Evolutionary conservation across 164 flowering plant genomes (phyloP), one percentile per base, ranked within the genome.

Genomic region (Stephania cephalantha): DNA sequence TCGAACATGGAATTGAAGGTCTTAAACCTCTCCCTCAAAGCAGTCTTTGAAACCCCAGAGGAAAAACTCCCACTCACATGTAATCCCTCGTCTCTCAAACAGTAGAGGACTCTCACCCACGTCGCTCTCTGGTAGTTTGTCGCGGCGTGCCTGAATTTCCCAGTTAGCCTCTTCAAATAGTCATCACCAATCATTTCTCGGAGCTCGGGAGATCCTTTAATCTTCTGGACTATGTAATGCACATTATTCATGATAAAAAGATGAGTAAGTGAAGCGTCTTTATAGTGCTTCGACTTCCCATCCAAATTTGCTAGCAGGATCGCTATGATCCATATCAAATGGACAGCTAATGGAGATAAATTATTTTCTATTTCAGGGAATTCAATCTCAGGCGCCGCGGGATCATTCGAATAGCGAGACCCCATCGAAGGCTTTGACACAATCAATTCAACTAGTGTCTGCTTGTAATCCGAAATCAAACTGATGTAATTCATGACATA

Each of bases 401-500:
- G 78, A 73, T 90, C 94, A 30, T 83, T 84, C 0, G 92, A 84
- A 74, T 85, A 83, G 9, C 90, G 84, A 5, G 87, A 80, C 11
- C 87, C 88, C 11, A 88, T 78, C 0, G 90, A 78, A 0, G 98
- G 97, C 72, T 83, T 85, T 0, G 96, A 85, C 65, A 89, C 87
- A 22, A 95, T 89, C 71, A 95, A 84, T 67, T 90, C 88, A 50
- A 64, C 61, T 74, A 95, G 78, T 8, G 92, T 91, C 79, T 84
- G 84, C 82, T 87, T 89, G 72, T 95, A 92, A 76, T 90, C 95
- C 4, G 93, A 87, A 13, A 90, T 93, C 81, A 89, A 79, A 73
- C 86, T 88, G 71, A 91, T 85, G 44, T 93, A 93, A 69, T 95
- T 92, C 97, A 95, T 93, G 74, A 92, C 98, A 76, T 91, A 91